phyloP scores from a whole-genome alignment of 805 yeast species.

The Ogataea trehalophila region DNA sequence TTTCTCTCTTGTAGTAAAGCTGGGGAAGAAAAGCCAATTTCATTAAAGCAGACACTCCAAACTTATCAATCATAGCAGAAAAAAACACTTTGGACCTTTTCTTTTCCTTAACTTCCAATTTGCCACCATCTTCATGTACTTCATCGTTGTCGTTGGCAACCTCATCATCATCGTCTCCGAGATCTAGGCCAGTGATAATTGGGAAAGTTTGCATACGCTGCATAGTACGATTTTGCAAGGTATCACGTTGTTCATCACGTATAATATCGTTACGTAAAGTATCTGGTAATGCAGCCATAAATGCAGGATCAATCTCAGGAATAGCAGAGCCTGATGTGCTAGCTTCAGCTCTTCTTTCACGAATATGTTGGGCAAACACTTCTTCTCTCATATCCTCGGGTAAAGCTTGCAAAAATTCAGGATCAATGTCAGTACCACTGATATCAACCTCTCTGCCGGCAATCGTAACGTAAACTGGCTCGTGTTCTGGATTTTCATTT shows the following conservation, averaged over 20 bases:
- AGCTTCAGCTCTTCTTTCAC: slow-evolving; percentile 64
- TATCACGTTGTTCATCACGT: slow-evolving; percentile 26
- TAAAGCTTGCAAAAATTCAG: slow-evolving; percentile 80
- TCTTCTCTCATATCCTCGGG: slow-evolving; percentile 94
- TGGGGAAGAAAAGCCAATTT: slow-evolving; percentile 73
- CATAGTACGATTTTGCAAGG: slow-evolving; percentile 15
- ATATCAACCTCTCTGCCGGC: slow-evolving; percentile 80
- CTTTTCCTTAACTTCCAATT: slow-evolving; percentile 20
- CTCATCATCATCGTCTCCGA: slow-evolving; percentile 18
- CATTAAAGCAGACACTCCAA: slow-evolving; percentile 70
- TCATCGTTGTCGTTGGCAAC: slow-evolving; percentile 16
- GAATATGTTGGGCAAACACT: slow-evolving; percentile 77
- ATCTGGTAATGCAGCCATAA: slow-evolving; percentile 75
- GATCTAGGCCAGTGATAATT: slow-evolving; percentile 6
- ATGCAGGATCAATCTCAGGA: slow-evolving; percentile 74
- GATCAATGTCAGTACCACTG: slow-evolving; percentile 87
- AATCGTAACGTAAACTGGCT: slow-evolving; percentile 63
- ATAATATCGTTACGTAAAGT: slow-evolving; percentile 19
- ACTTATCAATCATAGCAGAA: slow-evolving; percentile 67
- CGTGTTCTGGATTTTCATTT: slow-evolving; percentile 7
- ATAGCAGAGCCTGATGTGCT: slow-evolving; percentile 37
- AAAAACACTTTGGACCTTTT: slow-evolving; percentile 36
- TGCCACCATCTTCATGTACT: slow-evolving; percentile 19
- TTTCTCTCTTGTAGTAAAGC: slow-evolving; percentile 54
- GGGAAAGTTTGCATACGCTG: slow-evolving; percentile 6